These are phyloP conservation scores for Penicillium digitatum DNA, from an alignment of 2,329 filamentous ascomycete species.

Conservation along the genomic window DNA sequence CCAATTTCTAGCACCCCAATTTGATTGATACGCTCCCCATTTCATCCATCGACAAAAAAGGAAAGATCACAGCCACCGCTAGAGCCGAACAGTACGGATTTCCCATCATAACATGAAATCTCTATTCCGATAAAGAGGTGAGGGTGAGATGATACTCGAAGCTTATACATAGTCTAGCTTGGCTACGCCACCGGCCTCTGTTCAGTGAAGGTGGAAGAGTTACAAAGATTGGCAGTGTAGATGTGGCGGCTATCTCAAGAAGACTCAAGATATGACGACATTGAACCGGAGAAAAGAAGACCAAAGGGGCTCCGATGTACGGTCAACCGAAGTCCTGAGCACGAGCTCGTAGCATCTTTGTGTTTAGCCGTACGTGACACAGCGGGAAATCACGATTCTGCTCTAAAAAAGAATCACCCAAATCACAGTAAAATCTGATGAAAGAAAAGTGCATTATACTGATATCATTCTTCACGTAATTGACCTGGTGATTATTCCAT, in stretches of 20 bases:
- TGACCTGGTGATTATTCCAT: conserved; percentile 29
- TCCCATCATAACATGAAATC: background rate
- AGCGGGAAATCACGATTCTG: background rate
- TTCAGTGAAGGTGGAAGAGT: background rate
- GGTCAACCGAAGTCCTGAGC: background rate
- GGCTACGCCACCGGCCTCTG: too few relatives aligned
- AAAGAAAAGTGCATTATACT: conserved; percentile 22
- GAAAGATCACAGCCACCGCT: background rate
- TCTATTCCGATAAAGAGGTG: background rate
- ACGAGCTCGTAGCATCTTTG: background rate
- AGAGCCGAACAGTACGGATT: background rate
- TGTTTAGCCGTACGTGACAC: background rate
- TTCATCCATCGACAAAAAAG: background rate
- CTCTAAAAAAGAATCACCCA: background rate
- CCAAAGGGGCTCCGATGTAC: background rate
- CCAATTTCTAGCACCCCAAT: background rate
- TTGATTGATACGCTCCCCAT: background rate
- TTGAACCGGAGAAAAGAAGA: background rate
- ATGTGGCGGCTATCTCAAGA: background rate
- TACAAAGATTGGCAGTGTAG: background rate
- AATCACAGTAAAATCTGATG: background rate
- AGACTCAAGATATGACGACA: background rate
- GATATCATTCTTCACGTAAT: conserved; percentile 27
- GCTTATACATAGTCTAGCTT: background rate
- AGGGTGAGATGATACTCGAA: background rate